Evolutionary conservation across 2,329 filamentous ascomycete genomes (phyloP).

Genomic region (Aspergillus pseudonomiae): DNA sequence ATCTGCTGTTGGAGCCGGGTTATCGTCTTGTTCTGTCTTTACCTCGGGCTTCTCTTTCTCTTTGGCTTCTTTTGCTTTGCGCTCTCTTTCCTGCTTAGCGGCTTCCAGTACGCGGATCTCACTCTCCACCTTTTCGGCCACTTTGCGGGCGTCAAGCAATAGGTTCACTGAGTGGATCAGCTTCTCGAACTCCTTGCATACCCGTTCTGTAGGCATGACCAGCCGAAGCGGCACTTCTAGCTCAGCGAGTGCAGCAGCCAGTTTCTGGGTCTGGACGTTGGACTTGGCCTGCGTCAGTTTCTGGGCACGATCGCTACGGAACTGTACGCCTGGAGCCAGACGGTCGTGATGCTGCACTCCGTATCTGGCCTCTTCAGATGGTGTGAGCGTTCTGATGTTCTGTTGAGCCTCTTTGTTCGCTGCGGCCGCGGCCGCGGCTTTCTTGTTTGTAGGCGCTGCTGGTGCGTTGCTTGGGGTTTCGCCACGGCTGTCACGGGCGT

Average conservation of each 20-base stretch:
- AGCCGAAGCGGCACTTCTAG: conserved; percentile 50
- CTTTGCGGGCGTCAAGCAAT: conserved; percentile 51
- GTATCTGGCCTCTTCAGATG: conserved; percentile 76
- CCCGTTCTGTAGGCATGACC: conserved; percentile 54
- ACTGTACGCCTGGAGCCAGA: conserved; percentile 81
- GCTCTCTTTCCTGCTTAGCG: conserved; percentile 43
- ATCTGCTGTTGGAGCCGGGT: conserved; percentile 12
- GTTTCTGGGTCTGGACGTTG: conserved; percentile 53
- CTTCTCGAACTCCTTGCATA: conserved; percentile 54
- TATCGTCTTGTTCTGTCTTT: conserved; percentile 40
- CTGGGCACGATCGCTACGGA: conserved; percentile 68
- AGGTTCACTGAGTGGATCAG: conserved; percentile 51
- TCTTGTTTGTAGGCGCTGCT: conserved; percentile 32
- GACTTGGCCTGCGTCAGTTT: conserved; percentile 55
- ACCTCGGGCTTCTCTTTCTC: conserved; percentile 35
- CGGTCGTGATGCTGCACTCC: conserved; percentile 86
- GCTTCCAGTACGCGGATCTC: conserved; percentile 53
- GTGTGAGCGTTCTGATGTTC: conserved; percentile 70
- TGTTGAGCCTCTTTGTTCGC: conserved; percentile 43
- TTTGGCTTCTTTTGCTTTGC: conserved; percentile 34
- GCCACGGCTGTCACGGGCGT: conserved; percentile 39
- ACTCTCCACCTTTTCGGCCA: conserved; percentile 51
- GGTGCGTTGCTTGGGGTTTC: conserved; percentile 36
- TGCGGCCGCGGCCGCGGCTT: conserved; percentile 44
- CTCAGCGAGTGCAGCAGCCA: conserved; percentile 51